These are phyloP conservation scores for Lepiota venenata DNA, from an alignment of 768 basidiomycete genomes.

Conservation along the genomic window DNA sequence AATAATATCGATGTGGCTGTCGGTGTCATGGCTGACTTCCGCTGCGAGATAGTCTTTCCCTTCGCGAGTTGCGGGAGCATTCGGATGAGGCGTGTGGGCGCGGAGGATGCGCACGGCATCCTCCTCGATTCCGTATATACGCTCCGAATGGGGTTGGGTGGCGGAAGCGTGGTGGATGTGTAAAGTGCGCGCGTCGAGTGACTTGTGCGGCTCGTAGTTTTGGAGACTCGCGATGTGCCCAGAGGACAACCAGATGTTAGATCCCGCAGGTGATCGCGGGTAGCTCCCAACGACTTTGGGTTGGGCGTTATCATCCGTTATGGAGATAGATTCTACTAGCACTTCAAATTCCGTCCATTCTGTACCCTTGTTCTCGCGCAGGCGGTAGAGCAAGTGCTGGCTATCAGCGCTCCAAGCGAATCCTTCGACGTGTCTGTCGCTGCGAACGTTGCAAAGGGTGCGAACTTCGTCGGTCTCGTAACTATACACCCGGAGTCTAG, in stretches of 20 bases:
- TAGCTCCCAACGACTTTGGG: conserved; percentile 23
- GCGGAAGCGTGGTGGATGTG: conserved; percentile 19
- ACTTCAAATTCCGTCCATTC: conserved; percentile 29
- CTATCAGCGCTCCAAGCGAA: conserved; percentile 31
- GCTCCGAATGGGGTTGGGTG: neutral
- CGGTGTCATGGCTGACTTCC: conserved; percentile 39
- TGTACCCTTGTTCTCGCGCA: conserved; percentile 22
- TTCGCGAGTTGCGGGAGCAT: neutral
- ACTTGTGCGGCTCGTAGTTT: conserved; percentile 25
- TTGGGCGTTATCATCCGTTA: conserved; percentile 16
- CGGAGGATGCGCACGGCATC: conserved; percentile 34
- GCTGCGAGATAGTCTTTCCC: conserved; percentile 22
- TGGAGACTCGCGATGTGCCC: conserved; percentile 27
- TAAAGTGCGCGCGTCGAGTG: conserved; percentile 29
- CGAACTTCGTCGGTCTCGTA: conserved; percentile 21
- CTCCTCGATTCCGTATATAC: conserved; percentile 24
- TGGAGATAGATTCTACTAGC: conserved; percentile 22
- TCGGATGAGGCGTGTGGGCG: neutral
- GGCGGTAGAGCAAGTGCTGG: conserved; percentile 26
- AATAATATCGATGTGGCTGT: conserved; percentile 33
- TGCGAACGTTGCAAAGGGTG: conserved; percentile 17
- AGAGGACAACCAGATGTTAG: conserved; percentile 26
- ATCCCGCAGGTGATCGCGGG: conserved; percentile 29
- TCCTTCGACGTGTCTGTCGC: conserved; percentile 26
- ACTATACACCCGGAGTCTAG: conserved; percentile 23